phyloP scores from a whole-genome alignment of 192 early-diverging fungal species.

The Neocallimastix lanati region DNA sequence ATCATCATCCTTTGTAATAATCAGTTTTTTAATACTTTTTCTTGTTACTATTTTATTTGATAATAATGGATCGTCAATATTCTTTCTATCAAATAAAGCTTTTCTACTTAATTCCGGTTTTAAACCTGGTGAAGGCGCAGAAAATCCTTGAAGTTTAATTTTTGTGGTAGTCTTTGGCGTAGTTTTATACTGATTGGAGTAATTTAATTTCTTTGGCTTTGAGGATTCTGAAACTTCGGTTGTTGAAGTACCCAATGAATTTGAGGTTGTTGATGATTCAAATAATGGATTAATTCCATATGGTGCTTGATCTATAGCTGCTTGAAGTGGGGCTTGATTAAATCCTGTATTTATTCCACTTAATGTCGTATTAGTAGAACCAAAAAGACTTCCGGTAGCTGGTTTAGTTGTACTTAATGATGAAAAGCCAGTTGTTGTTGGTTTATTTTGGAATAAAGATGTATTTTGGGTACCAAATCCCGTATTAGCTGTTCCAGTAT shows the following conservation, averaged over 20 bases:
- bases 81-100: constrained; percentile 7
- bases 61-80: constrained; percentile 28
- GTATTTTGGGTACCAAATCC: background rate
- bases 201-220: constrained; percentile 42
- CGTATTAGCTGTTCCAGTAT: background rate
- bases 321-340: constrained; percentile 19
- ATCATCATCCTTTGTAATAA: constrained; percentile 10
- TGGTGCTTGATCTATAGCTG: constrained; percentile 65
- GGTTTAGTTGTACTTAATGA: background rate
- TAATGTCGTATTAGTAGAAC: constrained; percentile 9
- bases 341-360: background rate
- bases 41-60: constrained; percentile 51
- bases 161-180: constrained; percentile 51
- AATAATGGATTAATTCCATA: constrained; percentile 78
- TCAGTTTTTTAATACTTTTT: constrained; percentile 50
- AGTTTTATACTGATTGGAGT: constrained; percentile 50
- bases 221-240: constrained; percentile 4
- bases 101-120: constrained; percentile 4
- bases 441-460: background rate
- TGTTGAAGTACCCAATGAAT: constrained; percentile 5
- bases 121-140: constrained; percentile 12
- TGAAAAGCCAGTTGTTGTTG: background rate
- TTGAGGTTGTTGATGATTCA: constrained; percentile 11
- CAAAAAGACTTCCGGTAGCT: constrained; percentile 7
- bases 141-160: constrained; percentile 57